Conservation (phyloP, 2,329 filamentous ascomycete species). For the Anthostomella pinea region DNA sequence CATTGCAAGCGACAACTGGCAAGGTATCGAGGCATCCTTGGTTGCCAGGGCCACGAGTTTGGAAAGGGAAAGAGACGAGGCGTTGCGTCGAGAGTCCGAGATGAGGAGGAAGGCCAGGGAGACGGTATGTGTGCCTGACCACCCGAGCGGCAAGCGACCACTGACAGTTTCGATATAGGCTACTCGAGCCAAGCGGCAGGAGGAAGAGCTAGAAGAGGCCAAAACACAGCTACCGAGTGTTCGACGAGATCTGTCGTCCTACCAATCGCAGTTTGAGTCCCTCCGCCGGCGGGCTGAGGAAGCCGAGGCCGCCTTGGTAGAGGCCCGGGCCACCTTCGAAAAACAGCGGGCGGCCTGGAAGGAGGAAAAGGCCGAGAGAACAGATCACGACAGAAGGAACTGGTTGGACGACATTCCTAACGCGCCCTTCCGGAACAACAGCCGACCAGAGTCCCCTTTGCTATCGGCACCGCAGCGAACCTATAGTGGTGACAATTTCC, state of each 20-base stretch:
- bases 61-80: conserved; percentile 90
- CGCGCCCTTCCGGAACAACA: conserved; percentile 43
- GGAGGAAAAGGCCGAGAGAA: conserved; percentile 40
- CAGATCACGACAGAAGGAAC: conserved; percentile 41
- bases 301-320: conserved; percentile 61
- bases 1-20: conserved; percentile 95
- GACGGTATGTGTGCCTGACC: conserved; percentile 54
- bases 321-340: conserved; percentile 50
- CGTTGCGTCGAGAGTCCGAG: conserved; percentile 77
- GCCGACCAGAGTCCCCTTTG: conserved; percentile 53
- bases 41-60: conserved; percentile 72
- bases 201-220: conserved; percentile 78
- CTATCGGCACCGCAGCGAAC: conserved; percentile 48
- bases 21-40: conserved; percentile 86
- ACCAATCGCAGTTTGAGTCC: conserved; percentile 57
- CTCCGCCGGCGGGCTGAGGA: conserved; percentile 65
- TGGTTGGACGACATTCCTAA: conserved; percentile 52
- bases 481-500: conserved; percentile 50
- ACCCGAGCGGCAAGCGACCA: neutral
- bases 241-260: conserved; percentile 60
- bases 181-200: conserved; percentile 60
- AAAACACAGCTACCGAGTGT: conserved; percentile 61
- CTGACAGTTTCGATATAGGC: conserved; percentile 49
- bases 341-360: conserved; percentile 42
- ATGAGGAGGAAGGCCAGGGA: conserved; percentile 88